phyloP scores from a whole-genome alignment of 2,329 filamentous ascomycete genomes.

The Colletotrichum sublineola region DNA sequence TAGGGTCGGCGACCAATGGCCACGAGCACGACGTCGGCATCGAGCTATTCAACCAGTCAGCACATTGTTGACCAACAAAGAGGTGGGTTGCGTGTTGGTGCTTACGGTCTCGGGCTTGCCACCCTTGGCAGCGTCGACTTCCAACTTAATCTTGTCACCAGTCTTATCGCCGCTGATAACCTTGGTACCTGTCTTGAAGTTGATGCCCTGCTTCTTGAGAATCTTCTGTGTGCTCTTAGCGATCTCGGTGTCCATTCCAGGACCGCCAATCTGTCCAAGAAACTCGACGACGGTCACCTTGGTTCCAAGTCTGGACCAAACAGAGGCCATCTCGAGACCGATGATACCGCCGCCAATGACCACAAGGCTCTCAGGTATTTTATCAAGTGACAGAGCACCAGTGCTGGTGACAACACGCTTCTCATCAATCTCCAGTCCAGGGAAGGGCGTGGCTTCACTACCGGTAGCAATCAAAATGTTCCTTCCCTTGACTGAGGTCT shows the following conservation, averaged over 20 bases:
- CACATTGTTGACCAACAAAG: background rate
- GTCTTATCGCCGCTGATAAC: conserved; percentile 86
- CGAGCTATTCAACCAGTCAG: conserved; percentile 69
- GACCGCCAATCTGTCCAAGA: conserved; percentile 94
- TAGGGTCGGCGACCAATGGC: conserved; percentile 97
- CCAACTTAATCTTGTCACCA: conserved; percentile 82
- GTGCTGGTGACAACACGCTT: conserved; percentile 98
- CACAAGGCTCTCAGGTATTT: conserved; percentile 96
- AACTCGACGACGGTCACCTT: conserved; percentile 99
- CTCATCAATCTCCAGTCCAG: conserved; percentile 95
- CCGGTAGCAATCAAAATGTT: conserved; percentile 99
- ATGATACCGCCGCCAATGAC: conserved; percentile 99
- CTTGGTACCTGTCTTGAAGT: conserved; percentile 99
- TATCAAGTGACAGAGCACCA: conserved; percentile 87
- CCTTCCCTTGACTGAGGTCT: conserved; percentile 88
- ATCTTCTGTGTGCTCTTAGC: conserved; percentile 93
- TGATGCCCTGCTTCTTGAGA: conserved; percentile 94
- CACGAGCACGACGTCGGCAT: conserved; percentile 95
- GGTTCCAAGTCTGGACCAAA: conserved; percentile 93
- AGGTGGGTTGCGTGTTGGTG: conserved; percentile 35
- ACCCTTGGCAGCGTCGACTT: conserved; percentile 93
- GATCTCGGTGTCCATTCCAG: conserved; percentile 96
- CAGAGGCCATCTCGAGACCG: conserved; percentile 97
- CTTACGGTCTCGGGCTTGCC: conserved; percentile 92
- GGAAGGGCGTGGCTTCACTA: conserved; percentile 95